Evolutionary conservation across 495 filamentous ascomycete genomes (phyloP), one percentile per base, ranked within the genome.

Genomic region (Penicillium dipodomyicola): DNA sequence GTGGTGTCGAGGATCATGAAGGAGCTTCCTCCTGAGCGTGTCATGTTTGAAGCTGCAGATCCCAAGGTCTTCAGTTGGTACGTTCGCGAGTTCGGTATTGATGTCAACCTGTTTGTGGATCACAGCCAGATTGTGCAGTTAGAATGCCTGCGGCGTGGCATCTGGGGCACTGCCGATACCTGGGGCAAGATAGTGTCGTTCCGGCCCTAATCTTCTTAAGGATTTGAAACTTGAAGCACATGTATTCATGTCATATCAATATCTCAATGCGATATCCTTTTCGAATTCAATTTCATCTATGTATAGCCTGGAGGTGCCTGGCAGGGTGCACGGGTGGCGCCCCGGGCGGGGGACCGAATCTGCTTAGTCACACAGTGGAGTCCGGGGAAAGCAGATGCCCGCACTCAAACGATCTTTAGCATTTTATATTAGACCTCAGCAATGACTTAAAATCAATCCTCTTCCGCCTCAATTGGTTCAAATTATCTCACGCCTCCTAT

Each of bases 1-100:
- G 80, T 84, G 15, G 77, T 84, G 4, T 77, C 76, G n/a, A 67
- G 62, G 25, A 80, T 84, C 46, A 70, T 83, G 67, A 76, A 77
- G 46, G 79, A 80, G 52, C 57, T 86, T 20, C 80, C 80, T 1
- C 52, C 70, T 11, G 81, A 84, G 58, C 74, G 73, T 0, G 80
- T 85, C 46, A 85, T 86, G 82, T 84, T 84, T 65, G 82, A 86
- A 63, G 82, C 82, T 23, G 82, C 82, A 2, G 82, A 84, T 49
- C 80, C 81, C 2, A 69, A 73, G 42, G 81, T 84, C 5, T 84
- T 80, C 51, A 82, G 82, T 40, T 84, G 82, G 82, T 85, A 79
- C 64, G 73, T 83, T 49, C 69, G 80, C 29, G 80, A 84, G 65
- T 84, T 85, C 65, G 81, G 82, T 7, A 73, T 83, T 30, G 81